Percentiles rank a stretch among this genome's conserved stretches.
phyloP scores from a whole-genome alignment of 805 yeast genomes.

The Schwanniomyces polymorphus region DNA sequence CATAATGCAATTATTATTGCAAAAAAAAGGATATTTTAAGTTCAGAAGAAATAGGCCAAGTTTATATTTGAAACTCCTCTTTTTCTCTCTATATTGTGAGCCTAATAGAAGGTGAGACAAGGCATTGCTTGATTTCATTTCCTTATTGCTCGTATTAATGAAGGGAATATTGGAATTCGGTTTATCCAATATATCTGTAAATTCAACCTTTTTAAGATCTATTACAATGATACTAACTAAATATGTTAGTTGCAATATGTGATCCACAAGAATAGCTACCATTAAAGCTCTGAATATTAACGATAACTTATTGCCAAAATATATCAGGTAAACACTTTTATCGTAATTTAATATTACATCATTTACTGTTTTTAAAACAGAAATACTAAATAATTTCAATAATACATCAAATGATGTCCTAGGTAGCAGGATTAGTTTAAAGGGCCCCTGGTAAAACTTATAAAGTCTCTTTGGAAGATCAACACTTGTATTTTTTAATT shows the following conservation, averaged over 20 bases:
- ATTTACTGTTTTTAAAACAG: constrained; percentile 6
- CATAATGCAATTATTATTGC: constrained; percentile 27
- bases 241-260: constrained; percentile 60
- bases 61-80: constrained; percentile 21
- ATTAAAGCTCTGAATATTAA: constrained; percentile 19
- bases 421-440: constrained; percentile 22
- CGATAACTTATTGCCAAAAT: constrained; percentile 9
- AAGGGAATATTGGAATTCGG: background rate
- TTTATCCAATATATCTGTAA: constrained; percentile 49
- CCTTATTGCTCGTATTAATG: background rate
- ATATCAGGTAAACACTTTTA: constrained; percentile 11
- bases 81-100: constrained; percentile 12
- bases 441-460: constrained; percentile 27
- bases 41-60: constrained; percentile 34
- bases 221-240: constrained; percentile 65
- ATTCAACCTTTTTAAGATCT: constrained; percentile 64
- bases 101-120: constrained; percentile 23
- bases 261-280: constrained; percentile 56
- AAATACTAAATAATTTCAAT: constrained; percentile 7
- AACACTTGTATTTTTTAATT: constrained; percentile 13
- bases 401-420: constrained; percentile 20
- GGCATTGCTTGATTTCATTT: constrained; percentile 24
- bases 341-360: constrained; percentile 9
- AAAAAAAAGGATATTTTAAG: constrained; percentile 37
- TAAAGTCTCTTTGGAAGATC: constrained; percentile 25